Base-by-base conservation (phyloP, 225 moss, liverwort and hornwort species). In the Thuidium tamariscinum region DNA sequence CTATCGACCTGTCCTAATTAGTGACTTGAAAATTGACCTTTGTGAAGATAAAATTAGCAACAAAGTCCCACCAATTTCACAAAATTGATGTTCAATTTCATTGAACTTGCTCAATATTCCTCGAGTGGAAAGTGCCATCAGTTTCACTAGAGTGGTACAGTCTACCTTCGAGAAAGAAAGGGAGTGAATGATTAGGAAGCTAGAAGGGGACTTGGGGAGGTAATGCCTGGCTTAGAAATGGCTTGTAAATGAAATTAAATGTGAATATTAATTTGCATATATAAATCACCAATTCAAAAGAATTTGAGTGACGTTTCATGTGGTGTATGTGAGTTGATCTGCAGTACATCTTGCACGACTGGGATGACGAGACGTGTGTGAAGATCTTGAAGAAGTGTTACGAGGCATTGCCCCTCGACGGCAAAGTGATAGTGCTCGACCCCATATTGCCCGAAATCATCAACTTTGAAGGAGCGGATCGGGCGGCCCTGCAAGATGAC, bases 331-430 rank as follows among this genome's bases (percentile, higher is more conserved):
- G n/a, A n/a, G 9, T 34, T 17, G 34, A 34, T 69, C 19, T 41
- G 23, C 78, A 91, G 91, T 57, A 80, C 57, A 91, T 91, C 70
- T 65, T 91, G 81, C 91, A 92, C 41, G 59, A 88, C 56, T 90
- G 90, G 88, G 60, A 82, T 21, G 92, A 92, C 21, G 90, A 90
- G 62, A 83, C 42, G 13, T 92, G 88, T 39, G 37, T 90, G 54
- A 84, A 86, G 81, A 63, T 92, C 26, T 62, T 90, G 75, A 90
- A 57, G 68, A 90, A 88, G 6, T 90, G 92, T 34, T 56, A 77
- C 34, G 9, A 55, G 68, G 90, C 83, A 8, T 46, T 88, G 57
- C 84, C 90, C 1, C 13, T 46, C 0, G 1, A 61, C 4, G 90
- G 92, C 78, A 92, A 92, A 83, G 83, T 90, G 48, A 82, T 92